phyloP scores from a whole-genome alignment of 1,284 basidiomycete genomes.

The Puccinia sorghi region DNA sequence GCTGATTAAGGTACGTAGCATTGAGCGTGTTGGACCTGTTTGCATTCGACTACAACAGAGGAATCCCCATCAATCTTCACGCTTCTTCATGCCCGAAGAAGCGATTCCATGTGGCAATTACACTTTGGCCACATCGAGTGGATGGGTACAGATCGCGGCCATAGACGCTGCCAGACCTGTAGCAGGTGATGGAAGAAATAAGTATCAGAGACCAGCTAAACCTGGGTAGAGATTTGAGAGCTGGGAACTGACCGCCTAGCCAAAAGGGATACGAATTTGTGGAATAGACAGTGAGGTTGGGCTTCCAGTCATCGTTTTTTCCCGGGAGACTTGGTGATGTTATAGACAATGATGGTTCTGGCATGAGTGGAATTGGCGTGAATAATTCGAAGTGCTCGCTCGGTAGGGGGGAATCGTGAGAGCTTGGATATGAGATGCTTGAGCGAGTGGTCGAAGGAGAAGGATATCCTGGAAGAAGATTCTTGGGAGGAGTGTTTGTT shows the following conservation, averaged over 20 bases:
- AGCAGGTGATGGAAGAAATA: background rate
- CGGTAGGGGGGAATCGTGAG: no score
- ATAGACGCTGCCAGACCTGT: slow-evolving; percentile 40
- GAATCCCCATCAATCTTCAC: background rate
- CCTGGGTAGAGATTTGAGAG: background rate
- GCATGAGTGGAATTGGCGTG: background rate
- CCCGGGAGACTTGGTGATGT: slow-evolving; percentile 15
- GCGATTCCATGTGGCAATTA: background rate
- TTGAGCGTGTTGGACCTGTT: slow-evolving; percentile 45
- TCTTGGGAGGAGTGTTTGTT: background rate
- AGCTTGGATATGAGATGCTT: no score
- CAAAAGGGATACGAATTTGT: slow-evolving; percentile 44
- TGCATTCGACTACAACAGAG: slow-evolving; percentile 43
- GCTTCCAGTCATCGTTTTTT: background rate
- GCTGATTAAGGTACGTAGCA: slow-evolving; percentile 25
- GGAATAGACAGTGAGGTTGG: slow-evolving; percentile 3
- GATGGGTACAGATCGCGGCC: slow-evolving; percentile 48
- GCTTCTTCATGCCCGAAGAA: background rate
- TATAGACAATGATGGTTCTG: slow-evolving; percentile 1
- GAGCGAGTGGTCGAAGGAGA: background rate
- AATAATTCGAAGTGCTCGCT: background rate
- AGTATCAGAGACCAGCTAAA: background rate
- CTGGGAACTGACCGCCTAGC: slow-evolving; percentile 40
- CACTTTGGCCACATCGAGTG: slow-evolving; percentile 50
- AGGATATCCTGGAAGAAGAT: slow-evolving; percentile 1